Percentiles rank a stretch among this genome's conserved stretches.
phyloP scores from a whole-genome alignment of 768 basidiomycete genomes.

The Flagelloscypha sp. region DNA sequence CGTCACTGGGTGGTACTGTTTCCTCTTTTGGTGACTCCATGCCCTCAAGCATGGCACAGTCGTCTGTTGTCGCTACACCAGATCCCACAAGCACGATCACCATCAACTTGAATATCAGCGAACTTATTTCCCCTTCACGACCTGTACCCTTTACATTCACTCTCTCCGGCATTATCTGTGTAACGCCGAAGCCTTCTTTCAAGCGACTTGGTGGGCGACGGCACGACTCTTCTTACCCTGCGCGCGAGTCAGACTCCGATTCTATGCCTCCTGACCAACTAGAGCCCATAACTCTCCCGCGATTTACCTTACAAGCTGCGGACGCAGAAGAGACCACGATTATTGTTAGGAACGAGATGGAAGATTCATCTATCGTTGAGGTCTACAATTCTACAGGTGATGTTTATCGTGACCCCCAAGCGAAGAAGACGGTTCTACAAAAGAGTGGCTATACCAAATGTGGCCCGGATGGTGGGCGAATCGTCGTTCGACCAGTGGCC shows the following conservation, averaged over 20 bases:
- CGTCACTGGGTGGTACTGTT: constrained; percentile 20
- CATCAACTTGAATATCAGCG: constrained; percentile 74
- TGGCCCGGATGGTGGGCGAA: constrained; percentile 51
- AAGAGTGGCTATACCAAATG: constrained; percentile 53
- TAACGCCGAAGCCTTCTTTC: constrained; percentile 36
- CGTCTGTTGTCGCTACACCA: constrained; percentile 28
- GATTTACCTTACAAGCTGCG: constrained; percentile 60
- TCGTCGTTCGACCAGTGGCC: constrained; percentile 43
- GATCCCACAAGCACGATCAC: constrained; percentile 60
- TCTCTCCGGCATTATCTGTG: constrained; percentile 56
- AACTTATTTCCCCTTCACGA: constrained; percentile 56
- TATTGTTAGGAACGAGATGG: constrained; percentile 52
- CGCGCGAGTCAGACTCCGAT: constrained; percentile 17
- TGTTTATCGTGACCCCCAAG: constrained; percentile 46
- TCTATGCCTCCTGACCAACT: constrained; percentile 19
- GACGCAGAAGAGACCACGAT: constrained; percentile 53
- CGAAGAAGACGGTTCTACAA: constrained; percentile 55
- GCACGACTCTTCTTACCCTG: constrained; percentile 11
- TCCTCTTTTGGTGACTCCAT: constrained; percentile 26
- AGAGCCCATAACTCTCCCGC: constrained; percentile 54
- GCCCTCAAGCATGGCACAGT: constrained; percentile 26
- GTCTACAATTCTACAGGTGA: constrained; percentile 55
- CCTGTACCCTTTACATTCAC: constrained; percentile 59
- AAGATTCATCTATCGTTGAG: constrained; percentile 42
- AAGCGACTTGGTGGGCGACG: constrained; percentile 18